phyloP scores from a whole-genome alignment of 2,329 filamentous ascomycete species.

The Cladobotryum protrusum region DNA sequence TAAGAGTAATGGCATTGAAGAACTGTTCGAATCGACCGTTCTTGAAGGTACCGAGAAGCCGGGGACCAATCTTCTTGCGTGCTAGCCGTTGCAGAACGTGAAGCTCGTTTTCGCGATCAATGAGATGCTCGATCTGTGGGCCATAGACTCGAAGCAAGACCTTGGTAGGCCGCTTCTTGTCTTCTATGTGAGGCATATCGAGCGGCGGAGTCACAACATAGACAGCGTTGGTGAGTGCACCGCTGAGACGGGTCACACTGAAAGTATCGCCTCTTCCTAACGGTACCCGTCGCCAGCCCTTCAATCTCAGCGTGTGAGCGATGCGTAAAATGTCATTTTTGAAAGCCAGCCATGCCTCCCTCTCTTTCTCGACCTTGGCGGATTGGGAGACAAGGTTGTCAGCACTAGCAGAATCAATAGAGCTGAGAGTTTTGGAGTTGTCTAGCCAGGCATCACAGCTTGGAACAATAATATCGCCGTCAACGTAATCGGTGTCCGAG shows the following conservation, averaged over 20 bases:
- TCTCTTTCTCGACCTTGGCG: constrained; percentile 56
- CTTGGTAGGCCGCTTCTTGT: constrained; percentile 52
- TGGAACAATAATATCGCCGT: constrained; percentile 77
- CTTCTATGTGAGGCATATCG: constrained; percentile 40
- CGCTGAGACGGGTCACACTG: constrained; percentile 71
- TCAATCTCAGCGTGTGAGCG: constrained; percentile 79
- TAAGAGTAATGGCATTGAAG: constrained; percentile 78
- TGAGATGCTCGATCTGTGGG: constrained; percentile 89
- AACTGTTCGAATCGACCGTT: constrained; percentile 97
- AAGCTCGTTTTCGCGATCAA: constrained; percentile 86
- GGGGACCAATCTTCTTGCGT: constrained; percentile 87
- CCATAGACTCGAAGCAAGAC: constrained; percentile 89
- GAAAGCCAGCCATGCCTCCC: constrained; percentile 75
- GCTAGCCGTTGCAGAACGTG: constrained; percentile 79
- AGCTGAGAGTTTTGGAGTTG: constrained; percentile 82
- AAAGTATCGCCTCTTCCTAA: constrained; percentile 64
- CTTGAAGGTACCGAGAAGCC: constrained; percentile 81
- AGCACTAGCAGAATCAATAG: constrained; percentile 46
- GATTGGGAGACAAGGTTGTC: constrained; percentile 33
- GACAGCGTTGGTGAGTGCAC: constrained; percentile 91
- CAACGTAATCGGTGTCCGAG: constrained; percentile 79
- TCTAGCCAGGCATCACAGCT: constrained; percentile 79
- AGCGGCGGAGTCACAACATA: constrained; percentile 85
- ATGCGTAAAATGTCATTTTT: constrained; percentile 89
- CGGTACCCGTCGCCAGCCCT: constrained; percentile 83